These are phyloP conservation scores for Microstegium vimineum DNA, from an alignment of 176 grass and related monocot genomes.

Conservation along the genomic window DNA sequence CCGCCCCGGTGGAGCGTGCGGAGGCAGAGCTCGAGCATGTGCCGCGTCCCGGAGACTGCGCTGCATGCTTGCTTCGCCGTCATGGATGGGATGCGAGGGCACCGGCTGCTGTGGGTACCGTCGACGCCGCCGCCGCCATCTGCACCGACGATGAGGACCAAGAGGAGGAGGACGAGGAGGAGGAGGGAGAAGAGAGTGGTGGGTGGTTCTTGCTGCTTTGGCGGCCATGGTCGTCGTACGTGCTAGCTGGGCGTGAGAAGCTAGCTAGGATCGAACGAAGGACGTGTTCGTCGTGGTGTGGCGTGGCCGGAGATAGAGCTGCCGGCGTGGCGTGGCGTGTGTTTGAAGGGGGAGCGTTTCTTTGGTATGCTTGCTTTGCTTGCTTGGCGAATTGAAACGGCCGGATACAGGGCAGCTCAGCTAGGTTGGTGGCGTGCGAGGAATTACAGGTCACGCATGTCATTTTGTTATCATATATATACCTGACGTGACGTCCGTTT, in stretches of 20 bases:
- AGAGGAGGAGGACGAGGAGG: not conserved
- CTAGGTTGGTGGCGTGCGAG: not conserved
- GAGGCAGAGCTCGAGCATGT: slow-evolving; percentile 12
- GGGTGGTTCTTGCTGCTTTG: not conserved
- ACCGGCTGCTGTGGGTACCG: not conserved
- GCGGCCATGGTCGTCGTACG: not conserved
- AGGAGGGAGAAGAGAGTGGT: not conserved
- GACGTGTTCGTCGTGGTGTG: not conserved
- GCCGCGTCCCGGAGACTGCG: not conserved
- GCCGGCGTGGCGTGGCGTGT: not conserved
- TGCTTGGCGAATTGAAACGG: not conserved
- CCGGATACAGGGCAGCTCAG: not conserved
- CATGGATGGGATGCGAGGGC: slow-evolving; percentile 1
- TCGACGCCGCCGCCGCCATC: no score
- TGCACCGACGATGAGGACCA: no score
- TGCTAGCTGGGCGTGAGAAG: not conserved
- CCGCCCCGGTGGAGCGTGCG: not conserved
- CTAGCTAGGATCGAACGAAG: not conserved
- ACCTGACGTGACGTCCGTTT: not conserved
- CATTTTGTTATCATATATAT: no score
- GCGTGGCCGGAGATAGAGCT: not conserved
- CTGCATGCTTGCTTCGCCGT: slow-evolving; percentile 1
- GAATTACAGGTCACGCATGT: not conserved
- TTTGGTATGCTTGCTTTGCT: not conserved
- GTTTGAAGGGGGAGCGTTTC: not conserved